Evolutionary conservation across 2,329 filamentous ascomycete genomes (phyloP).

Genomic region (Pestalotiopsis sp.): DNA sequence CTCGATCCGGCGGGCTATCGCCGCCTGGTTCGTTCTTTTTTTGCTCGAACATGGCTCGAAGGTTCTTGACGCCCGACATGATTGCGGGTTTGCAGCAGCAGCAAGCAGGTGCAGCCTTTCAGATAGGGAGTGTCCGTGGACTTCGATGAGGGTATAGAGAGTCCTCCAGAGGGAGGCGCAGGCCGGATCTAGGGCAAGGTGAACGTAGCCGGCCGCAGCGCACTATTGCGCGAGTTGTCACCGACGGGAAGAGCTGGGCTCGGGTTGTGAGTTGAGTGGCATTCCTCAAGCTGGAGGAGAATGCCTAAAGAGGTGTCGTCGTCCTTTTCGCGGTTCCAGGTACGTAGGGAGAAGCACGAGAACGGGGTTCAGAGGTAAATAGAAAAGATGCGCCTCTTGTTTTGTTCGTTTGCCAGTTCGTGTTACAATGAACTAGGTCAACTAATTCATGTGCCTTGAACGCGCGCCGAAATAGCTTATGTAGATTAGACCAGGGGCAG

Average conservation of each 20-base stretch:
- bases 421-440: neutral
- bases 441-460: neutral
- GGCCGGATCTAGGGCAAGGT: neutral
- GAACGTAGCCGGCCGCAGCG: neutral
- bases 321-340: neutral
- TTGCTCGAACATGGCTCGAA: constrained; percentile 79
- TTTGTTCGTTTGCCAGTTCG: neutral
- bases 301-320: neutral
- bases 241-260: constrained; percentile 21
- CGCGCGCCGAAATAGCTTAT: neutral
- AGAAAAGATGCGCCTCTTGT: neutral
- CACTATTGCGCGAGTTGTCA: constrained; percentile 18
- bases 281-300: constrained; percentile 16
- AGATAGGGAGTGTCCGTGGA: neutral
- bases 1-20: constrained; percentile 59
- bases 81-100: constrained; percentile 12
- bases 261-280: constrained; percentile 21
- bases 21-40: constrained; percentile 47
- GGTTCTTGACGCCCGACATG: constrained; percentile 71
- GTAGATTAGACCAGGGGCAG: neutral
- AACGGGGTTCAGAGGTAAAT: neutral
- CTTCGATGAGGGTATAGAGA: neutral
- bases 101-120: neutral
- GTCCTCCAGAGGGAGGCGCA: neutral
- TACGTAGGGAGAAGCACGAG: neutral